phyloP scores from a whole-genome alignment of 1,284 basidiomycete genomes.

The Puccinia hordei region DNA sequence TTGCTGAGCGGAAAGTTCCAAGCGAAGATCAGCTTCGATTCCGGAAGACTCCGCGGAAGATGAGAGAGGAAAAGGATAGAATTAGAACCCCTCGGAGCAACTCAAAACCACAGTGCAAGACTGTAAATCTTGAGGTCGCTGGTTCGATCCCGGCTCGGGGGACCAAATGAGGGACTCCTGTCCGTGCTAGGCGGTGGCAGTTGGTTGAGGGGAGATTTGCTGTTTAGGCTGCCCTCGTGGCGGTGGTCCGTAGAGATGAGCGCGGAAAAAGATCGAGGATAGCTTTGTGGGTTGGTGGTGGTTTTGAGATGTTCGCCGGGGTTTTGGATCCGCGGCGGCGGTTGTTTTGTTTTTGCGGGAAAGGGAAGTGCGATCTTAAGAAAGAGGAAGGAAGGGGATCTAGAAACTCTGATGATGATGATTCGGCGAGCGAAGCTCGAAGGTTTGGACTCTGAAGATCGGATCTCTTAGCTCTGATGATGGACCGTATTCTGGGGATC shows the following conservation, averaged over 20 bases:
- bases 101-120: background rate
- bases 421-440: too few species aligned
- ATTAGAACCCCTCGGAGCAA: background rate
- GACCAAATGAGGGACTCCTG: conserved; percentile 8
- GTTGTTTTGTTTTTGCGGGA: background rate
- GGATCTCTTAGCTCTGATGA: too few species aligned
- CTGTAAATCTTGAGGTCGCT: conserved; percentile 1
- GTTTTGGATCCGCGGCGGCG: conserved; percentile 4
- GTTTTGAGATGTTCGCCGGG: conserved; percentile 1
- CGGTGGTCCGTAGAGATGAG: background rate
- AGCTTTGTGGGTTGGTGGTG: background rate
- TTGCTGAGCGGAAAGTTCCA: too few species aligned
- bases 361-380: background rate
- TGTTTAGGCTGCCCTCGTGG: background rate
- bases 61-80: background rate
- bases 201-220: background rate
- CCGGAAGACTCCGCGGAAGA: too few species aligned
- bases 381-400: background rate
- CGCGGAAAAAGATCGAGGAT: background rate
- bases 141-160: background rate
- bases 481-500: background rate
- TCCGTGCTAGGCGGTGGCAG: conserved; percentile 1
- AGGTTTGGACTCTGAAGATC: too few species aligned
- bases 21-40: too few species aligned
- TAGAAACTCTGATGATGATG: background rate